Percentiles rank a stretch among this genome's conserved stretches.
Evolutionary conservation across 2,329 filamentous ascomycete genomes (phyloP).

Genomic region (Aspergillus nomiae): DNA sequence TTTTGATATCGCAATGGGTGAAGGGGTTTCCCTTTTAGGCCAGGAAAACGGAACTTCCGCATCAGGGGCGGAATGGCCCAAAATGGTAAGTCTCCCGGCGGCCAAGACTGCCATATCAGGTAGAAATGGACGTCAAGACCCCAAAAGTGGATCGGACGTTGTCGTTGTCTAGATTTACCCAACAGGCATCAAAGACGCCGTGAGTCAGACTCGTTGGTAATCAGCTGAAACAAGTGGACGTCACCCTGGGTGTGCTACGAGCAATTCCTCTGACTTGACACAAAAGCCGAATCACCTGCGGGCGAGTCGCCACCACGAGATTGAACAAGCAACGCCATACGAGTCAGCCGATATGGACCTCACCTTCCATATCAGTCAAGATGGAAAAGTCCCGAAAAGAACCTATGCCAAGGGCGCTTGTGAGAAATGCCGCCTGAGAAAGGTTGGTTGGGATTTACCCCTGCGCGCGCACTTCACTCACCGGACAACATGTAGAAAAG

Average conservation of each 20-base stretch:
- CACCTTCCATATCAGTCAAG: slow-evolving; percentile 16
- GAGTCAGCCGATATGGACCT: slow-evolving; percentile 12
- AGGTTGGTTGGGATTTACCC: slow-evolving; percentile 6
- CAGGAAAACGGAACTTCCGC: background rate
- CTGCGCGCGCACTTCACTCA: background rate
- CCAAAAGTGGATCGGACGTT: background rate
- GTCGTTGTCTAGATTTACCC: background rate
- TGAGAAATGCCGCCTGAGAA: slow-evolving; percentile 15
- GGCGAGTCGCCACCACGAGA: background rate
- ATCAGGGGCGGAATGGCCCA: background rate
- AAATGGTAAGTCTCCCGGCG: background rate
- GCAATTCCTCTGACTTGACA: background rate
- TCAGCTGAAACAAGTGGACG: fast-evolving
- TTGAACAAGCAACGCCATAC: background rate
- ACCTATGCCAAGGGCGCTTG: slow-evolving; percentile 12
- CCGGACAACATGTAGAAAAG: slow-evolving; percentile 4
- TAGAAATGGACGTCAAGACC: background rate
- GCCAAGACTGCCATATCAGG: background rate
- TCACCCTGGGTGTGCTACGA: background rate
- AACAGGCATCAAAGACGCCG: background rate
- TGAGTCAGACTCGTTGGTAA: background rate
- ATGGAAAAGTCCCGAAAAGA: slow-evolving; percentile 13
- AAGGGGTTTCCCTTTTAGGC: background rate
- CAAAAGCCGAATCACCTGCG: background rate
- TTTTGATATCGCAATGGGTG: background rate